Percentiles rank a stretch among this genome's conserved stretches.
phyloP scores from a whole-genome alignment of 768 basidiomycete genomes.

The Roridomyces roridus region DNA sequence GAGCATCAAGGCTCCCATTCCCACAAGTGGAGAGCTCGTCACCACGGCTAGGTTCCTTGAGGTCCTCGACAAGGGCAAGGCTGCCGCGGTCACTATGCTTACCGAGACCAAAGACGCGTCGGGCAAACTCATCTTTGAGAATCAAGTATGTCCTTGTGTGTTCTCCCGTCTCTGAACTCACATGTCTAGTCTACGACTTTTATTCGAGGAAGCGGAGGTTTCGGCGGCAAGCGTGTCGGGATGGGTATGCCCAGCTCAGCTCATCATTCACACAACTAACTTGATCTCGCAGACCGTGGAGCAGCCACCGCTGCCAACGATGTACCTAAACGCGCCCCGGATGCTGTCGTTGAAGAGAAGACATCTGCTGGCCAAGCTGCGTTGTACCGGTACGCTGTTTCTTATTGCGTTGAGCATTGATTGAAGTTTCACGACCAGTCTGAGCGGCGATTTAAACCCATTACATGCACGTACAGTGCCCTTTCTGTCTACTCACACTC shows the following conservation, averaged over 20 bases:
- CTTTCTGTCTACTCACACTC: not conserved
- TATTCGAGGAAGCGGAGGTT: conserved; percentile 94
- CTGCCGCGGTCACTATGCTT: conserved; percentile 83
- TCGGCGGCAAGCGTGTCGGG: conserved; percentile 89
- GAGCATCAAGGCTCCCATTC: conserved; percentile 84
- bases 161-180: too few relatives aligned
- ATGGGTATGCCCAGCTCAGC: too few relatives aligned
- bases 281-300: conserved; percentile 73
- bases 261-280: too few relatives aligned
- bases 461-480: conserved; percentile 66
- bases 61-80: conserved; percentile 91
- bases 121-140: conserved; percentile 88
- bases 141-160: too few relatives aligned
- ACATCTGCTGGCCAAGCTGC: conserved; percentile 86
- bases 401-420: not conserved
- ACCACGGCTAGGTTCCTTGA: conserved; percentile 82
- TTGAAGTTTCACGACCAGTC: conserved; percentile 41
- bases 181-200: conserved; percentile 92
- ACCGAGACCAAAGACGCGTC: conserved; percentile 85
- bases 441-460: conserved; percentile 93
- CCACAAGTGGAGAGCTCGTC: conserved; percentile 81
- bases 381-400: conserved; percentile 74
- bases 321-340: conserved; percentile 84
- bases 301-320: conserved; percentile 82
- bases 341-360: conserved; percentile 88